Base-by-base conservation (phyloP, 805 yeast species). In the Ogataea populi-albae region DNA sequence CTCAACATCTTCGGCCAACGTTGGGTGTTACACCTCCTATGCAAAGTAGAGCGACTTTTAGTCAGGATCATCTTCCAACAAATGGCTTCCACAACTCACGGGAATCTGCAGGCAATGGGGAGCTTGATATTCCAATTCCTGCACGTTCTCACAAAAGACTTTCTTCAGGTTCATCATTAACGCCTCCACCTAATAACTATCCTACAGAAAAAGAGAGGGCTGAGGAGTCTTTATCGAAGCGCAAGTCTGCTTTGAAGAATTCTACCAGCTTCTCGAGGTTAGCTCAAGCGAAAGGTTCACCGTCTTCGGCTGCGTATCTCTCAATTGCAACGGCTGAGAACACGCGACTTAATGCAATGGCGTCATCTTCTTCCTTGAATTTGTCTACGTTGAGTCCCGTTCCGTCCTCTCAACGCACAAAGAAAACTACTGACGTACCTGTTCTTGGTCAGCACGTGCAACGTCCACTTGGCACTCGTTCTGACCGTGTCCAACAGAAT, bases 321-420 rank as follows among this genome's bases (percentile, higher is more conserved):
- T 78, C 86, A 0, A 59, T 81, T 35, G 71, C 89, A 1, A 84
- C 93, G 0, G 89, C 89, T 1, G 88, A 83, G 52, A 84, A 84
- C 55, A 84, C 93, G 0, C 68, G 88, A 40, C 54, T 81, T 38
- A 84, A 84, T 59, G 82, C 91, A 1, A 55, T 77, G 52, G 69
- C 79, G 5, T 52, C 63, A n/a, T 62, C 61, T 1, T 48, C 71
- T 0, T 46, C 66, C 4, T 62, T 67, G 33, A 59, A 69, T 43
- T 41, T 43, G 26, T 9, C 43, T n/a, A n/a, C n/a, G n/a, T n/a
- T n/a, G n/a, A n/a, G n/a, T n/a, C n/a, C n/a, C n/a, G n/a, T n/a
- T n/a, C n/a, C n/a, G n/a, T n/a, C n/a, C n/a, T n/a, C n/a, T n/a
- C n/a, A n/a, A n/a, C n/a, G n/a, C n/a, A n/a, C n/a, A n/a, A n/a